phyloP scores from a whole-genome alignment of 495 filamentous ascomycete species.

The Wilcoxina mikolae region DNA sequence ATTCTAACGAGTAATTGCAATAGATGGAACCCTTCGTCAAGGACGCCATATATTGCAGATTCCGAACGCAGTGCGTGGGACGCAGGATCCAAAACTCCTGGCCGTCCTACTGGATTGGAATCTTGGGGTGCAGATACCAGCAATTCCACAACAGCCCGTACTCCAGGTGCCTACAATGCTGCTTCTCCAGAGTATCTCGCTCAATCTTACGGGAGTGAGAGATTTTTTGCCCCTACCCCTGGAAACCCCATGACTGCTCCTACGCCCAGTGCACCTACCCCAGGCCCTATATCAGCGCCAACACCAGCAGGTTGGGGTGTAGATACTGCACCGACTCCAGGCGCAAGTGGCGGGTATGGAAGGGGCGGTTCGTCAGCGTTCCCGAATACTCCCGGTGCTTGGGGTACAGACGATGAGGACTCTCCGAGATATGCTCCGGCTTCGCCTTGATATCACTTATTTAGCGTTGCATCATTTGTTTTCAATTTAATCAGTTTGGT shows the following conservation, averaged over 20 bases:
- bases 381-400: constrained; percentile 34
- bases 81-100: constrained; percentile 55
- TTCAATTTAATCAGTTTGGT: too few species aligned
- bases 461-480: too few species aligned
- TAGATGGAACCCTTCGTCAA: constrained; percentile 45
- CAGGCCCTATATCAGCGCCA: constrained; percentile 52
- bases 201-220: constrained; percentile 19
- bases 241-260: constrained; percentile 54
- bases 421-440: too few species aligned
- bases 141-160: constrained; percentile 30
- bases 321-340: constrained; percentile 33
- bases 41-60: constrained; percentile 59
- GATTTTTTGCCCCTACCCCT: constrained; percentile 64
- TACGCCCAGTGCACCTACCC: constrained; percentile 68
- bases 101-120: constrained; percentile 37
- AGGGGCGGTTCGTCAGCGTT: constrained; percentile 33
- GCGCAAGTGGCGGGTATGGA: constrained; percentile 24
- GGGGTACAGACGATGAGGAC: constrained; percentile 50
- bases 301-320: constrained; percentile 36
- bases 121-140: constrained; percentile 21
- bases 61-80: constrained; percentile 55
- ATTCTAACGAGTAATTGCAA: constrained; percentile 2
- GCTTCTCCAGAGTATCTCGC: constrained; percentile 28
- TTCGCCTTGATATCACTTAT: too few species aligned
- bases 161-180: constrained; percentile 41